These are phyloP conservation scores for Trichosanthes truncata DNA, from an alignment of 306 rosid genomes.

Conservation along the genomic window DNA sequence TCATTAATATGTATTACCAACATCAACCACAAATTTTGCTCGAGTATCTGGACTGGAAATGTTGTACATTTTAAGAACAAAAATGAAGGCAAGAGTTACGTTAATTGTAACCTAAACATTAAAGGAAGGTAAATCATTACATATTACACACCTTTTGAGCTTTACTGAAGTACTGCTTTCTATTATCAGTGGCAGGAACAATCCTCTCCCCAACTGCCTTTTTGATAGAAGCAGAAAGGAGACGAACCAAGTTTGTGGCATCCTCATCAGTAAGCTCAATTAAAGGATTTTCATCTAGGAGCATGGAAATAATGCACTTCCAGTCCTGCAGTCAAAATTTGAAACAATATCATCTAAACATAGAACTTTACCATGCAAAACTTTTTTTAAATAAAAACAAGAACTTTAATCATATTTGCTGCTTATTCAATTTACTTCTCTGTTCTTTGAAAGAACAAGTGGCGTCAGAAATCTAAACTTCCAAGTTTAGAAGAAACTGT, in stretches of 20 bases:
- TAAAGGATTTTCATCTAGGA: slow-evolving; percentile 66
- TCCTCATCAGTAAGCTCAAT: slow-evolving; percentile 74
- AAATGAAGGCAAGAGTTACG: background rate
- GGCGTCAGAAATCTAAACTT: background rate
- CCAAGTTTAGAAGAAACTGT: background rate
- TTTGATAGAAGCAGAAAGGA: slow-evolving; percentile 80
- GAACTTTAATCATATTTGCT: background rate
- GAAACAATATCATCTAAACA: slow-evolving; percentile 14
- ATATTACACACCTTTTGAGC: slow-evolving; percentile 72
- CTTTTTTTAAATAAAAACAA: background rate
- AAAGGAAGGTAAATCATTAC: slow-evolving; percentile 7
- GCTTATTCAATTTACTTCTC: background rate
- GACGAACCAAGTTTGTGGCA: slow-evolving; percentile 91
- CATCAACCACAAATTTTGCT: background rate
- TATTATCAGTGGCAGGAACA: slow-evolving; percentile 73
- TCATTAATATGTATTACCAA: background rate
- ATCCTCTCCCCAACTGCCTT: slow-evolving; percentile 97
- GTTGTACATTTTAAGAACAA: background rate
- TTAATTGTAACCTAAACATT: background rate
- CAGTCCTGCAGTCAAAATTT: slow-evolving; percentile 67
- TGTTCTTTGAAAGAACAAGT: background rate
- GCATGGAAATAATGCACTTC: slow-evolving; percentile 86
- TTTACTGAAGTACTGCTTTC: slow-evolving; percentile 71
- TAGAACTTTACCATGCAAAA: slow-evolving; percentile 1
- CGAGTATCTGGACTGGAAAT: background rate